Base-by-base conservation (phyloP, 1,284 basidiomycete genomes). In the Tilletia walkeri region DNA sequence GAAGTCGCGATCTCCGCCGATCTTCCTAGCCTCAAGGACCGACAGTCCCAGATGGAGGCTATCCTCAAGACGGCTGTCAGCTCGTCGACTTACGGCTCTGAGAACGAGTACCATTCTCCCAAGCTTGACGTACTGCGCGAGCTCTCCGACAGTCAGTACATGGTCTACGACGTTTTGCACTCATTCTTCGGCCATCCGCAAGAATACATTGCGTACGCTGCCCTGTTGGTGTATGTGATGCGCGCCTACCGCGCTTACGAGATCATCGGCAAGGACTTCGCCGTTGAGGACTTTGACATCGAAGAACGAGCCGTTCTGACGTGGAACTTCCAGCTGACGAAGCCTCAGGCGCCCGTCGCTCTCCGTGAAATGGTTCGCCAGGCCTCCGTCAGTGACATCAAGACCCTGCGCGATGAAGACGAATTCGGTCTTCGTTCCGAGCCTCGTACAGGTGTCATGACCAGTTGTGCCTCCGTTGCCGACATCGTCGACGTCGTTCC, bases 241-340 rank as follows among this genome's bases (percentile, higher is more conserved):
- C 92, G 94, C 74, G 94, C 94, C 7, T 99, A 99, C 86, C 91
- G 92, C 77, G 95, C 94, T 16, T 99, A 99, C 86, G 92, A 90
- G 63, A 86, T 99, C 65, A 87, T 96, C 70, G 92, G 92, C 59
- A 89, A 99, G 75, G 95, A 98, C 84, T 95, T 95, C 82, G 54
- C 93, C 81, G 85, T 95, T 69, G 85, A 86, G 45, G 87, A 90
- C 36, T 87, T 97, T 72, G 85, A 89, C 69, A 88, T 87, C 63
- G 93, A 82, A 66, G 78, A 79, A 76, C 81, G 82, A n/a, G 81
- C 82, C 38, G 78, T 83, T 41, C 73, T 82, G 69, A 78, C 74
- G 9, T 83, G 82, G 82, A 72, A 80, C 47, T 83, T 82, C 74
- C 80, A 81, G 92, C 45, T 94, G 94, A 70, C 73, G 48, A 72